phyloP scores from a whole-genome alignment of 192 early-diverging fungal species.

The Lunasporangiospora selenospora region DNA sequence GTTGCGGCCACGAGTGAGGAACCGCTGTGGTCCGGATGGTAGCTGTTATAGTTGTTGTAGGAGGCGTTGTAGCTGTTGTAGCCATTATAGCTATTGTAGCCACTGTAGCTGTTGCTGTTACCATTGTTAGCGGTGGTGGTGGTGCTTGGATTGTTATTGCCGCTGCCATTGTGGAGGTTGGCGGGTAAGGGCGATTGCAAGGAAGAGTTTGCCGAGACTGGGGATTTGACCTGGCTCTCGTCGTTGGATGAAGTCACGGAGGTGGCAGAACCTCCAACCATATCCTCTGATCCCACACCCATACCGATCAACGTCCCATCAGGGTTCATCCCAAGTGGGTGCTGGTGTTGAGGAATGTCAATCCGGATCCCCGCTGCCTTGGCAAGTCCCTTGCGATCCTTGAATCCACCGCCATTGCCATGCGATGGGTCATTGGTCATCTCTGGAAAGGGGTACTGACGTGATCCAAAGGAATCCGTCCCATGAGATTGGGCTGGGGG shows the following conservation, averaged over 20 bases:
- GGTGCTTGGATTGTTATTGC: not conserved
- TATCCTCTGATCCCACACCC: not conserved
- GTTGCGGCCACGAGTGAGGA: not conserved
- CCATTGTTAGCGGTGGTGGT: not conserved
- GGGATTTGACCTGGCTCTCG: slow-evolving; percentile 2
- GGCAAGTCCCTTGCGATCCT: slow-evolving; percentile 33
- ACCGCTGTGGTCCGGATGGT: not conserved
- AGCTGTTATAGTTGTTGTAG: not conserved
- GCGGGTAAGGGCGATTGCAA: slow-evolving; percentile 7
- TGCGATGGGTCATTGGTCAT: not conserved
- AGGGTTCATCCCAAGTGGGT: not conserved
- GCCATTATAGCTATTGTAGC: too few relatives aligned
- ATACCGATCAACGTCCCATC: not conserved
- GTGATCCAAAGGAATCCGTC: not conserved
- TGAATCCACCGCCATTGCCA: not conserved
- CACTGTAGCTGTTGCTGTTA: not conserved
- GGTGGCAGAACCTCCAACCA: slow-evolving; percentile 35
- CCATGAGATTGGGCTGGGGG: too few relatives aligned
- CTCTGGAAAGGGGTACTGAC: slow-evolving; percentile 7
- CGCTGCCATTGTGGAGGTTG: not conserved
- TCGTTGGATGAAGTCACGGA: slow-evolving; percentile 9
- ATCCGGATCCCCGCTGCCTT: slow-evolving; percentile 31
- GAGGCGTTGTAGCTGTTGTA: not conserved
- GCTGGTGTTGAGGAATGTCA: slow-evolving; percentile 30
- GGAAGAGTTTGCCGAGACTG: slow-evolving; percentile 5